Base-by-base conservation (phyloP, 352 stramenopile genomes). In the Globisporangium okanoganense region DNA sequence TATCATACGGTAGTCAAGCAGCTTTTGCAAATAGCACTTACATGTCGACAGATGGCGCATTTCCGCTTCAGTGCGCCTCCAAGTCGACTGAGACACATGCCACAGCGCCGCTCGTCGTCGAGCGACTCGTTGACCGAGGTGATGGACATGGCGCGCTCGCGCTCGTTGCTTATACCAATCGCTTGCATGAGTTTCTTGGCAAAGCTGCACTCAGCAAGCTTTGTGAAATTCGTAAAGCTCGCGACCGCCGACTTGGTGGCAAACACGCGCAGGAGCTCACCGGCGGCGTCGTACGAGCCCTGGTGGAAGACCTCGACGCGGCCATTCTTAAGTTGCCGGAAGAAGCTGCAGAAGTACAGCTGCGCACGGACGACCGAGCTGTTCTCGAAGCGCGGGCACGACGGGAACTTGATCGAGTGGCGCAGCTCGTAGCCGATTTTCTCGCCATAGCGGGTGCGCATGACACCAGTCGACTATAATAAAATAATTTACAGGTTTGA, bases 261-360 rank as follows among this genome's bases (percentile, higher is more conserved):
- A 8, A 91, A 58, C 0, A 73, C 59, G 27, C 62, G 69, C 14
- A 81, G 67, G 50, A 91, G 43, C 5, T 71, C 73, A 4, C 79
- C 79, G 14, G 73, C 78, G 0, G 70, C 72, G 59, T 88, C 66
- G 54, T 85, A 89, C 27, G 73, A 79, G 1, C 66, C 75, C 49
- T 85, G 71, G 61, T 89, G 82, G 50, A 85, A 91, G 24, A 91
- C 75, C 48, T 87, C 73, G 29, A 91, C 76, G 31, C 66, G 66
- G 5, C 74, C 76, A 52, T 75, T 73, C 5, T 65, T 70, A 44
- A 87, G 65, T 61, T 89, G 79, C 22, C 79, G 66, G 55, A 88
- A 92, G 56, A 92, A 82, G 27, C 68, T 87, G 59, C 79, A 88
- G 52, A 78, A 72, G 58, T 79, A 85, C 58, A 90, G 66, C 64